Evolutionary conservation across 805 yeast genomes (phyloP), one percentile per base, ranked within the genome.

Genomic region (Yamadazyma phyllophila): DNA sequence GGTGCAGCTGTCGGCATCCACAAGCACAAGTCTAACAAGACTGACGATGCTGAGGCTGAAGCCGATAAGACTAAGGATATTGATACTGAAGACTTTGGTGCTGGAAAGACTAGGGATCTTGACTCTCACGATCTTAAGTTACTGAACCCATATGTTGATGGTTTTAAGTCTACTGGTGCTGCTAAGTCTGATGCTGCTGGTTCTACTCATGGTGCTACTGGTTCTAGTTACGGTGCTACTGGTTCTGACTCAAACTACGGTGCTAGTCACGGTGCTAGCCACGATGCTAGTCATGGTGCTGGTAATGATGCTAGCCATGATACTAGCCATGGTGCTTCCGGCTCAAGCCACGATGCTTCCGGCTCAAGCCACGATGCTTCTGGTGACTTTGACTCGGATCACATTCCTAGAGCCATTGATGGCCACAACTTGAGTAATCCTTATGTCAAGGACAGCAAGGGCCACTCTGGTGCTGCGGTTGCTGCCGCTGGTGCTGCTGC

Each of bases 331-430:
- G 24, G 24, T 20, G 6, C 24, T 20, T 4, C 24, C 6, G 6
- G 24, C 6, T 48, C 71, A 80, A 53, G 78, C 76, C 67, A 91
- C 90, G n/a, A n/a, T 78, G 73, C 85, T 58, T 80, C 43, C 8
- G 43, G 45, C 29, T 43, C 42, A n/a, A n/a, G n/a, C 27, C 44
- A 40, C 26, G 40, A 40, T 41, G 51, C 61, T 38, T 71, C 70
- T 26, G 76, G 76, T 48, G 72, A 80, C 53, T 78, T 76, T 67
- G 91, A 90, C 78, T 73, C 42, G 3, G 24, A 20, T 20, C 24
- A 20, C 24, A 20, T 20, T 20, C 24, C 24, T 20, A 20, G 6
- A 20, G 24, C 24, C 24, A 20, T 20, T 20, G 24, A 20, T 6
- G 24, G 24, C 27, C 20, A 36, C 31, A 36, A 26, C 12, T 29